Base-by-base conservation (phyloP, 495 filamentous ascomycete genomes). In the Penicillium atrosanguineum region DNA sequence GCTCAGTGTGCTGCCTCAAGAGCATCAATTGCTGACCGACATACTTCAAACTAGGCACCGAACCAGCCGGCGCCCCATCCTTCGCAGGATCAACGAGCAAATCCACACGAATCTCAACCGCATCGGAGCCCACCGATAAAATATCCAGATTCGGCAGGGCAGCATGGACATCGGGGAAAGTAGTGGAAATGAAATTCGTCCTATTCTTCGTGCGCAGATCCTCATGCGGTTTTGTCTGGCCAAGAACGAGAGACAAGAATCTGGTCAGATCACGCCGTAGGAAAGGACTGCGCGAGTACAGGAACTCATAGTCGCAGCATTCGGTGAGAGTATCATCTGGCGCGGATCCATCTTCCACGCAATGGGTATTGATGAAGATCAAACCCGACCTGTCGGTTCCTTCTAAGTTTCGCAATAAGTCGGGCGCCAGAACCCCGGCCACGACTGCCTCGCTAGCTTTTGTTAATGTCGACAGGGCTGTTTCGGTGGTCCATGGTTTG, bases 1-100 rank as follows among this genome's bases (percentile, higher is more conserved):
- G 69, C 57, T 92, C 89, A 2, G 89, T 92, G 56, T 88, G 83
- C 65, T 91, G 88, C 19, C 89, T 81, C 36, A 94, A 66, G 3
- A 90, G 65, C 88, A 92, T 91, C 47, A 92, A 78, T 65, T 92
- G 89, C 67, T 90, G 86, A 20, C 87, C 89, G 15, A 94, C 88
- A 69, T 91, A 92, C 55, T 85, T 87, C 53, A 92, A 66, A 68
- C 87, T 90, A 15, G 89, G 89, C 39, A 92, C 79, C 16, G 78
- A 60, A 41, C 78, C 80, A 55, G 47, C 48, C 8, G 76, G 77
- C 12, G 67, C 63, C 1, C 78, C 84, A 55, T 86, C 78, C 20
- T 63, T 69, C 6, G 79, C 64, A n/a, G 87, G 85, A 60, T 94
- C 89, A 60, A 87, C 83, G 45, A 94, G 71, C 36, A 94, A 76